These are phyloP conservation scores for Neospora caninum DNA, from an alignment of 169 alveolate genomes.

Conservation along the genomic window DNA sequence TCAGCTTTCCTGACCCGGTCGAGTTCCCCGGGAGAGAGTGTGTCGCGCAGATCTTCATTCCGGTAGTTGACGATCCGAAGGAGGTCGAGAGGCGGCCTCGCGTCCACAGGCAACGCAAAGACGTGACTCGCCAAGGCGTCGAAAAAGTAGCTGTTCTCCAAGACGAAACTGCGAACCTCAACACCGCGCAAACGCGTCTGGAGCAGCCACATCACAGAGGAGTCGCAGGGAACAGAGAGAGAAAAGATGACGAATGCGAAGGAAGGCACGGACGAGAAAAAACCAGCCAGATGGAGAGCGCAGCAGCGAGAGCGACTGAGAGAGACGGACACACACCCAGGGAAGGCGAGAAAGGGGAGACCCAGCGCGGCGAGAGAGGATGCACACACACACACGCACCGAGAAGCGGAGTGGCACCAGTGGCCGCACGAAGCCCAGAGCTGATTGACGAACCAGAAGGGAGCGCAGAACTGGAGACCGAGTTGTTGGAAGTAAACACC, in stretches of 20 bases:
- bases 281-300: too few relatives aligned
- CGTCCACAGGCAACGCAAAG: not conserved
- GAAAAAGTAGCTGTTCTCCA: not conserved
- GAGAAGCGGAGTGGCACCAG: too few relatives aligned
- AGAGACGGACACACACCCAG: not conserved
- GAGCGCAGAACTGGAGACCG: too few relatives aligned
- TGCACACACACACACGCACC: too few relatives aligned
- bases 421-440: too few relatives aligned
- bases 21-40: not conserved
- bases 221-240: too few relatives aligned
- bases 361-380: not conserved
- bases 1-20: not conserved
- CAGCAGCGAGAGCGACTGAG: too few relatives aligned
- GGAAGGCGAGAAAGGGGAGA: not conserved
- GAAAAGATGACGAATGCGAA: too few relatives aligned
- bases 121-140: not conserved
- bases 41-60: slow-evolving; percentile 4
- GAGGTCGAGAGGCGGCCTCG: slow-evolving; percentile 27
- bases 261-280: too few relatives aligned
- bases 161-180: not conserved
- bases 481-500: too few relatives aligned
- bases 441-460: too few relatives aligned
- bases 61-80: not conserved
- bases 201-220: too few relatives aligned
- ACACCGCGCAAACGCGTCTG: slow-evolving; percentile 32